phyloP scores from a whole-genome alignment of 2,329 filamentous ascomycete genomes.

The Erysiphe pulchra region DNA sequence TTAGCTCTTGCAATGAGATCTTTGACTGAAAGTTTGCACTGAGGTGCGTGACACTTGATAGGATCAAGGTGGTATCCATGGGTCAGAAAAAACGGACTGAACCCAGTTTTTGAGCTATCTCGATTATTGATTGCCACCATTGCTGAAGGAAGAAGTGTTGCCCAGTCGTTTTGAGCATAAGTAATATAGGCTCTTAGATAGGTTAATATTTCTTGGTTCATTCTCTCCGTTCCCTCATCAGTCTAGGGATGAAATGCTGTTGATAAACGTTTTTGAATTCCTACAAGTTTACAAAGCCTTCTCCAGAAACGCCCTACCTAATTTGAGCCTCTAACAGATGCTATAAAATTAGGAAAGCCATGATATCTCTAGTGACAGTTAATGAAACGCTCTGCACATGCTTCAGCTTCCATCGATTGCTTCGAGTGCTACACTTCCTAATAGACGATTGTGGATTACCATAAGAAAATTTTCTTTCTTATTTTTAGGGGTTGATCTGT shows the following conservation, averaged over 20 bases:
- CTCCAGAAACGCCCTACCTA: background rate
- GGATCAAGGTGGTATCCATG: background rate
- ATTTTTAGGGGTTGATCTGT: too few species aligned
- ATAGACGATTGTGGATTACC: background rate
- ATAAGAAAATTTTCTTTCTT: background rate
- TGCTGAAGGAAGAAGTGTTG: background rate
- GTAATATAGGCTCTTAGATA: slow-evolving; percentile 2
- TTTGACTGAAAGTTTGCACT: background rate
- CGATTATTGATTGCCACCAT: background rate
- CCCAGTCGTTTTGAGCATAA: slow-evolving; percentile 1
- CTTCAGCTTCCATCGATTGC: background rate
- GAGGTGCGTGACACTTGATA: background rate
- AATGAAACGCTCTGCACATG: background rate
- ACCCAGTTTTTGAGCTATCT: background rate
- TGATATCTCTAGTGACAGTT: background rate
- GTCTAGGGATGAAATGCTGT: background rate
- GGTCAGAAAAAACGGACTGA: background rate
- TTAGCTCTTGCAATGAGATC: background rate
- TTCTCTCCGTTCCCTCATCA: background rate
- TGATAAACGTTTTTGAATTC: background rate
- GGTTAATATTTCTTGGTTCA: slow-evolving; percentile 1
- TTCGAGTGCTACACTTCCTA: background rate
- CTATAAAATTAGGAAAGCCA: background rate
- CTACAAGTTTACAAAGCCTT: background rate
- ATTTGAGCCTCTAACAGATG: background rate